Conservation (phyloP, 1,139 yeast species). For the Yamadazyma kanchanaburiensis region DNA sequence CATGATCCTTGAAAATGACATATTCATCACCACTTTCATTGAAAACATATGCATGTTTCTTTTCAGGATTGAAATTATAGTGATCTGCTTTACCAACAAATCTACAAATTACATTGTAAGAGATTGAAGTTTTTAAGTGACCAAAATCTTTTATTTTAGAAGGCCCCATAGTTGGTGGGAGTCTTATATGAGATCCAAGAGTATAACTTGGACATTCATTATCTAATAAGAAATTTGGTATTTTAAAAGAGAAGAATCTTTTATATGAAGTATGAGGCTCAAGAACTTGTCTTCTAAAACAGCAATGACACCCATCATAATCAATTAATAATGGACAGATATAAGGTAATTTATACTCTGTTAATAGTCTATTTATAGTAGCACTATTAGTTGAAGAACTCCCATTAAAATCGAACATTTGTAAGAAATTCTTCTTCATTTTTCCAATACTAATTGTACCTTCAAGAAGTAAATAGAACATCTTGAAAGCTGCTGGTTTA, state of each 20-base stretch:
- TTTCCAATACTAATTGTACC: conserved; percentile 23
- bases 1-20: conserved; percentile 32
- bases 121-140: conserved; percentile 26
- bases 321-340: conserved; percentile 19
- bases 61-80: conserved; percentile 19
- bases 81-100: conserved; percentile 38
- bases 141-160: conserved; percentile 20
- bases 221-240: conserved; percentile 39
- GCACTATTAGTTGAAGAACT: conserved; percentile 27
- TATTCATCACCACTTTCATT: conserved; percentile 41
- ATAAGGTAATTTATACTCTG: conserved; percentile 19
- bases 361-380: conserved; percentile 28
- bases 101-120: conserved; percentile 38
- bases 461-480: conserved; percentile 42
- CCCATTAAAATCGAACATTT: conserved; percentile 45
- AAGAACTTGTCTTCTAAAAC: conserved; percentile 13
- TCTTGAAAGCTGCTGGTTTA: conserved; percentile 32
- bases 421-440: conserved; percentile 25
- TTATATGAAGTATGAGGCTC: conserved; percentile 22
- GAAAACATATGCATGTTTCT: conserved; percentile 25
- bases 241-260: conserved; percentile 39
- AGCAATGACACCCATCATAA: conserved; percentile 20
- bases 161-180: conserved; percentile 39
- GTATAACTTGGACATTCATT: conserved; percentile 33
- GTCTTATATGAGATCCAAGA: conserved; percentile 29